These are phyloP conservation scores for Achaetomiella virescens DNA, from an alignment of 495 filamentous ascomycete species.

Conservation along the genomic window DNA sequence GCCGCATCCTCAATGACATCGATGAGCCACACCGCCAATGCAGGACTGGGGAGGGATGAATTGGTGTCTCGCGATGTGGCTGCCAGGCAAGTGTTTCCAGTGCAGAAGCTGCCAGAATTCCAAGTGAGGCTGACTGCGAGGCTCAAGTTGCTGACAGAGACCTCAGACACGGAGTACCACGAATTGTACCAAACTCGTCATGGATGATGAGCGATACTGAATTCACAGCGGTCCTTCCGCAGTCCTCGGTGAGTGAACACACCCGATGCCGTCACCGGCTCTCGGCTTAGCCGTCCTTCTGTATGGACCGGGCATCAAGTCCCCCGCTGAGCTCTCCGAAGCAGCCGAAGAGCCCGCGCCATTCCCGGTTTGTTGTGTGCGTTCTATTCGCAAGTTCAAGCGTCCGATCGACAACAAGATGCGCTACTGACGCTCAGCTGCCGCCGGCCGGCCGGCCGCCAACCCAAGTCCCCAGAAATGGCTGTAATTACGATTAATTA, in stretches of 20 bases:
- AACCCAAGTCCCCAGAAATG: neutral
- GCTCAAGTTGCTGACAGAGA: neutral
- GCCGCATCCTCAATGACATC: neutral
- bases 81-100: neutral
- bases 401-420: too few species aligned
- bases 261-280: neutral
- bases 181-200: neutral
- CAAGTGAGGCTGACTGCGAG: conserved; percentile 12
- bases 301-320: neutral
- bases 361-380: too few species aligned
- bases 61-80: neutral
- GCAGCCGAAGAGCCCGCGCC: too few species aligned
- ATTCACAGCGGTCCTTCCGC: neutral
- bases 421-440: too few species aligned
- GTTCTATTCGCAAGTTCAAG: too few species aligned
- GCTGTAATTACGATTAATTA: neutral
- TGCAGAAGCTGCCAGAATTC: neutral
- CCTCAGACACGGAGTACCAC: neutral
- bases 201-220: neutral
- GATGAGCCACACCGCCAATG: neutral
- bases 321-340: neutral
- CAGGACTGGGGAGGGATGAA: conserved; percentile 2
- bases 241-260: neutral
- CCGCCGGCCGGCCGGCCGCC: too few species aligned
- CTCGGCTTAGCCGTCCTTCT: neutral